A percentile compares a stretch with the other conserved stretches of the same genome.
Conservation (phyloP, 2,329 filamentous ascomycete species). For the Cytospora piceicola region DNA sequence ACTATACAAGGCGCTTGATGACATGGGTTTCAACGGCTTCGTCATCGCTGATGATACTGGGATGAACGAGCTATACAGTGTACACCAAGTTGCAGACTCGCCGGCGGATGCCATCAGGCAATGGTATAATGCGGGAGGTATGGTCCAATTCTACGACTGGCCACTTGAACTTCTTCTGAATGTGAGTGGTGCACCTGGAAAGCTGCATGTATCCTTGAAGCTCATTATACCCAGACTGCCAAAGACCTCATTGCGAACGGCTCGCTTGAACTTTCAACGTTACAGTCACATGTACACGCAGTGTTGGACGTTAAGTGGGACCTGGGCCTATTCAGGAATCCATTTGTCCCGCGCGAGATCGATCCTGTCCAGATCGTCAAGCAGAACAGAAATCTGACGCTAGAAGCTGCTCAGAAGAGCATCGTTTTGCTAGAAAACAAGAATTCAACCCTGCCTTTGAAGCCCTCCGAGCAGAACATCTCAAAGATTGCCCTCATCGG, state of each 20-base stretch:
- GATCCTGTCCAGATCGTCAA: slow-evolving; percentile 43
- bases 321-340: slow-evolving; percentile 46
- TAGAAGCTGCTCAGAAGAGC: slow-evolving; percentile 48
- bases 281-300: slow-evolving; percentile 43
- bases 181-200: slow-evolving; percentile 26
- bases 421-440: slow-evolving; percentile 49
- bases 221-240: slow-evolving; percentile 31
- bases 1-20: slow-evolving; percentile 43
- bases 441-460: slow-evolving; percentile 45
- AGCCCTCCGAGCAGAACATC: slow-evolving; percentile 36
- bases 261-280: slow-evolving; percentile 40
- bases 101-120: slow-evolving; percentile 46
- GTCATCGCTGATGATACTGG: slow-evolving; percentile 48
- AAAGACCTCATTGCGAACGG: slow-evolving; percentile 42
- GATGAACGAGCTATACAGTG: slow-evolving; percentile 40
- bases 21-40: slow-evolving; percentile 48
- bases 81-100: slow-evolving; percentile 44
- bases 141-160: slow-evolving; percentile 52
- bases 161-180: slow-evolving; percentile 45
- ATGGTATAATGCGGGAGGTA: slow-evolving; percentile 50
- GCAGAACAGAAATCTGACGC: slow-evolving; percentile 41
- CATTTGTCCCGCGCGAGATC: slow-evolving; percentile 42
- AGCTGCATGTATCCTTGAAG: neutral
- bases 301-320: slow-evolving; percentile 49
- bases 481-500: slow-evolving; percentile 46